phyloP scores from a whole-genome alignment of 2,329 filamentous ascomycete genomes.

The Fusarium brachygibbosum region DNA sequence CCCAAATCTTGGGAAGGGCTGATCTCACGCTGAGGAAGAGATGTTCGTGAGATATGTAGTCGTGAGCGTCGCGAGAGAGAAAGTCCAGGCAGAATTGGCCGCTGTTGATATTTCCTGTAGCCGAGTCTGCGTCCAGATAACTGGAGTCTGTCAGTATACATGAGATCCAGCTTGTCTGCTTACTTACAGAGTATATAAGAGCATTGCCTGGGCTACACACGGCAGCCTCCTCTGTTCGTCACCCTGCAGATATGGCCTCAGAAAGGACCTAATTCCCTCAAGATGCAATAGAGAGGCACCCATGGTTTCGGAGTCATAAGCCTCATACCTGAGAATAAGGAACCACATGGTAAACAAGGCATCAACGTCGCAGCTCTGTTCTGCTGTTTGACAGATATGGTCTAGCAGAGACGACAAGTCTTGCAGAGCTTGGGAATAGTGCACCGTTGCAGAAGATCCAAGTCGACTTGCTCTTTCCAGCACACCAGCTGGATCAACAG shows the following conservation, averaged over 20 bases:
- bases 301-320: conserved; percentile 33
- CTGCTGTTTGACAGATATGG: conserved; percentile 25
- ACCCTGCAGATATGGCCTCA: conserved; percentile 31
- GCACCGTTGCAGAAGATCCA: conserved; percentile 17
- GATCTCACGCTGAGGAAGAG: conserved; percentile 38
- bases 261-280: conserved; percentile 37
- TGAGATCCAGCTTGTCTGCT: accelerated
- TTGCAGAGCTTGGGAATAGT: conserved; percentile 37
- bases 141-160: background rate
- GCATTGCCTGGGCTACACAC: conserved; percentile 38
- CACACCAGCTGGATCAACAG: accelerated
- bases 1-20: conserved; percentile 43
- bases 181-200: conserved; percentile 36
- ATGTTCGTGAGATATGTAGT: conserved; percentile 44
- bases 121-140: conserved; percentile 42
- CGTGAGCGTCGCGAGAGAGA: conserved; percentile 35
- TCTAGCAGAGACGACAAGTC: conserved; percentile 38
- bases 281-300: conserved; percentile 36
- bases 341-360: conserved; percentile 46
- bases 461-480: conserved; percentile 23
- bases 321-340: conserved; percentile 37
- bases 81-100: conserved; percentile 41
- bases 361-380: conserved; percentile 26
- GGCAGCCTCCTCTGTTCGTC: conserved; percentile 23
- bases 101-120: conserved; percentile 28